A percentile compares a stretch with the other conserved stretches of the same genome.
phyloP scores from a whole-genome alignment of 73 alveolate species.

The Paramecium pentaurelia region DNA sequence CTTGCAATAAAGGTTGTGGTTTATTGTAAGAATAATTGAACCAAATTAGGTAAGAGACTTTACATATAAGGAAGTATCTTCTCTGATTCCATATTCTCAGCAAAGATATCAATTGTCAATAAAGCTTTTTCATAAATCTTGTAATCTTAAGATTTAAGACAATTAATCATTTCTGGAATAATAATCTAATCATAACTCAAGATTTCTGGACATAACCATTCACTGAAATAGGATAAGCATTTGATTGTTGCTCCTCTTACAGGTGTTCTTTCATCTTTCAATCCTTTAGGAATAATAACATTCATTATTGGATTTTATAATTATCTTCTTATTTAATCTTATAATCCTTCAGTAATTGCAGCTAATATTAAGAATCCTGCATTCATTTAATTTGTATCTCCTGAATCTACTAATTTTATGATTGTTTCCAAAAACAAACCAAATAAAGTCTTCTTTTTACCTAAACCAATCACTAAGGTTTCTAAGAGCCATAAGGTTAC shows the following conservation, averaged over 20 bases:
- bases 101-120: slow-evolving; percentile 52
- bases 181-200: slow-evolving; percentile 37
- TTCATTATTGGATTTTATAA: slow-evolving; percentile 51
- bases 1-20: slow-evolving; percentile 41
- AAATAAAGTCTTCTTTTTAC: slow-evolving; percentile 33
- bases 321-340: slow-evolving; percentile 44
- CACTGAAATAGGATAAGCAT: slow-evolving; percentile 56
- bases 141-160: background rate
- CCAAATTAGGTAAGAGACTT: slow-evolving; percentile 14
- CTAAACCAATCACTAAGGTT: slow-evolving; percentile 1
- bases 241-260: slow-evolving; percentile 63
- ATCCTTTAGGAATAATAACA: slow-evolving; percentile 53
- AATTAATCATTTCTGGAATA: slow-evolving; percentile 46
- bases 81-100: slow-evolving; percentile 56
- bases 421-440: slow-evolving; percentile 47
- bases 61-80: slow-evolving; percentile 13
- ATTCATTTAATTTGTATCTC: slow-evolving; percentile 50
- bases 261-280: slow-evolving; percentile 18
- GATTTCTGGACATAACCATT: slow-evolving; percentile 53
- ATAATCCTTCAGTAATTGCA: slow-evolving; percentile 47
- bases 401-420: slow-evolving; percentile 38
- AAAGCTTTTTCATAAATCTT: slow-evolving; percentile 54
- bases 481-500: slow-evolving; percentile 45
- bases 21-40: background rate
- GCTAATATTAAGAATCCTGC: slow-evolving; percentile 59